Conservation (phyloP, 2,329 filamentous ascomycete genomes). For the Alternaria panax region DNA sequence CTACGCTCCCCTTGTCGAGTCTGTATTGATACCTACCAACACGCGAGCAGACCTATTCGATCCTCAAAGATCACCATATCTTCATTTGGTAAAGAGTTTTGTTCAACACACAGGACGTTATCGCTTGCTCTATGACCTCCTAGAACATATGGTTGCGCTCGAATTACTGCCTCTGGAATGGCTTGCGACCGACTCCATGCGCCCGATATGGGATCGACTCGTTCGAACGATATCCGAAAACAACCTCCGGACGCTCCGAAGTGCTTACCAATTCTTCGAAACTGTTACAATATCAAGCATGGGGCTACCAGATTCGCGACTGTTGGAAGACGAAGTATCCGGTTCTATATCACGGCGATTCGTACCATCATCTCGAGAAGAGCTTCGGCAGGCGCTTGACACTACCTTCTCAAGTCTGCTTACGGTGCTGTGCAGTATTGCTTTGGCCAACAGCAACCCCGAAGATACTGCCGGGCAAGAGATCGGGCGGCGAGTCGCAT, state of each 20-base stretch:
- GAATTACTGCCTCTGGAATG: slow-evolving; percentile 49
- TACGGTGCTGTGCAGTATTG: slow-evolving; percentile 45
- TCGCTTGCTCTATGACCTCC: slow-evolving; percentile 44
- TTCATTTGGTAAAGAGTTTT: slow-evolving; percentile 37
- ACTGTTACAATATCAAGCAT: slow-evolving; percentile 38
- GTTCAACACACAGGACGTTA: slow-evolving; percentile 39
- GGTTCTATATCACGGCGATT: slow-evolving; percentile 28
- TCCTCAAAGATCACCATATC: slow-evolving; percentile 32
- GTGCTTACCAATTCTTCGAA: slow-evolving; percentile 42
- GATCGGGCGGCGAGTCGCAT: slow-evolving; percentile 28
- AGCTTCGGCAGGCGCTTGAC: slow-evolving; percentile 43
- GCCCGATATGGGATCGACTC: slow-evolving; percentile 44
- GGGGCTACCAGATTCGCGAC: slow-evolving; percentile 36
- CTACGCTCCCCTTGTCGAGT: slow-evolving; percentile 33
- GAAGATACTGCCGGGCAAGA: slow-evolving; percentile 24
- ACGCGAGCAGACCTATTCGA: slow-evolving; percentile 40
- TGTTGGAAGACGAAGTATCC: slow-evolving; percentile 28
- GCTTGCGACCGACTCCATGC: slow-evolving; percentile 48
- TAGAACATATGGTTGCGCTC: slow-evolving; percentile 45
- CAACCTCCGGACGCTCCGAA: slow-evolving; percentile 32
- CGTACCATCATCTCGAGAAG: slow-evolving; percentile 34
- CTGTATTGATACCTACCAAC: slow-evolving; percentile 34
- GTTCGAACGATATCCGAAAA: slow-evolving; percentile 43
- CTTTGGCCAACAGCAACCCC: slow-evolving; percentile 32
- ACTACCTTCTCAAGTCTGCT: slow-evolving; percentile 47